A percentile compares a stretch with the other conserved stretches of the same genome.
Evolutionary conservation across 305 asterid genomes (phyloP).

Genomic region (Stenogyne calaminthoides): DNA sequence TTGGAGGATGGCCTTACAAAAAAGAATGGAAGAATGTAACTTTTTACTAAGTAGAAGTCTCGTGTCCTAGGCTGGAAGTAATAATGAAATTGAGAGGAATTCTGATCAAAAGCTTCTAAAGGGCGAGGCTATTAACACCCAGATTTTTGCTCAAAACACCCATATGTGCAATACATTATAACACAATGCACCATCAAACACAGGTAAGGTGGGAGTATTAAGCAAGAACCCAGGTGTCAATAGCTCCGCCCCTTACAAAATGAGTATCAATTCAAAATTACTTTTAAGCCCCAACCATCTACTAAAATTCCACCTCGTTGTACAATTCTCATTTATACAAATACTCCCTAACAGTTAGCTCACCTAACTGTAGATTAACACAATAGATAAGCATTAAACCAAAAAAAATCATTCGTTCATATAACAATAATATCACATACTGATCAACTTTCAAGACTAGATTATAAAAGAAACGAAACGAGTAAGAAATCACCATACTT

Average conservation of each 20-base stretch:
- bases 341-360: neutral
- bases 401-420: neutral
- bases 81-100: neutral
- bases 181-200: no score
- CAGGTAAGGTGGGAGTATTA: no score
- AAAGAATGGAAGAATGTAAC: neutral
- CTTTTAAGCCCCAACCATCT: neutral
- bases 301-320: neutral
- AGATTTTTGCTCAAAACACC: no score
- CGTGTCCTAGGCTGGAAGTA: neutral
- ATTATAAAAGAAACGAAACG: neutral
- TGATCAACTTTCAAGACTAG: neutral
- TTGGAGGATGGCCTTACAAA: neutral
- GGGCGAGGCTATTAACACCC: no score
- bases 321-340: neutral
- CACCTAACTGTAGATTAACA: neutral
- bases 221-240: no score
- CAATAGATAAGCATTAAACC: neutral
- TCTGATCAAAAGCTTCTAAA: neutral
- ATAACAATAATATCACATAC: neutral
- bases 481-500: constrained; percentile 40
- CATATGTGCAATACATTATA: no score
- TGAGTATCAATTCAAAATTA: neutral
- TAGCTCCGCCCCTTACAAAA: neutral
- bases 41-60: neutral